Conservation (phyloP, 177 flowering plant genomes). For the Vitis hybrid region DNA sequence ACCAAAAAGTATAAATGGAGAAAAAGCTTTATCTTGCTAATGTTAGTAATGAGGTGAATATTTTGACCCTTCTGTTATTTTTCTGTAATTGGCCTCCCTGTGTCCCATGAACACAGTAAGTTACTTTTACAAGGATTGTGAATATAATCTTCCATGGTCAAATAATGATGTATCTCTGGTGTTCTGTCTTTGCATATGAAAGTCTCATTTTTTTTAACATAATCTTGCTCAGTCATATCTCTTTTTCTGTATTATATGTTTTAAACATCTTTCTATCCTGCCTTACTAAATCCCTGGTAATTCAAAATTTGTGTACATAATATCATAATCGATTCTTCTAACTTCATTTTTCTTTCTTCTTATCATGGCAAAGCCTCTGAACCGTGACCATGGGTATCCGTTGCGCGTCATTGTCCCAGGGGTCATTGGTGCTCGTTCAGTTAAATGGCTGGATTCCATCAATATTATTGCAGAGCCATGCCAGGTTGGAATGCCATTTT, state of each 20-base stretch:
- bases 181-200: background rate
- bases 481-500: slow-evolving; percentile 51
- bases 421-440: slow-evolving; percentile 97
- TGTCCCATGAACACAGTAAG: no score
- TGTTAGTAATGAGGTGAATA: no score
- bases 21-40: no score
- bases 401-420: slow-evolving; percentile 90
- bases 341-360: background rate
- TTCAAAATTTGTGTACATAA: background rate
- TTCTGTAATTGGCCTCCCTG: no score
- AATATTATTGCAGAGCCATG: slow-evolving; percentile 80
- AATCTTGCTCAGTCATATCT: slow-evolving; percentile 1
- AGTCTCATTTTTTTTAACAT: background rate
- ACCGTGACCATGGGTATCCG: slow-evolving; percentile 98
- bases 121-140: no score
- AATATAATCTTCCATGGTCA: no score
- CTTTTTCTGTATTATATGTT: background rate
- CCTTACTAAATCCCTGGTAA: background rate
- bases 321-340: background rate
- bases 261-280: background rate
- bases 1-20: no score
- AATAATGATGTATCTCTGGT: no score
- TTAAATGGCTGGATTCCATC: slow-evolving; percentile 92
- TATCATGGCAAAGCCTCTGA: slow-evolving; percentile 53
- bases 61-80: no score